Base-by-base conservation (phyloP, 148 eudicot species). In the Persicaria tinctoria region DNA sequence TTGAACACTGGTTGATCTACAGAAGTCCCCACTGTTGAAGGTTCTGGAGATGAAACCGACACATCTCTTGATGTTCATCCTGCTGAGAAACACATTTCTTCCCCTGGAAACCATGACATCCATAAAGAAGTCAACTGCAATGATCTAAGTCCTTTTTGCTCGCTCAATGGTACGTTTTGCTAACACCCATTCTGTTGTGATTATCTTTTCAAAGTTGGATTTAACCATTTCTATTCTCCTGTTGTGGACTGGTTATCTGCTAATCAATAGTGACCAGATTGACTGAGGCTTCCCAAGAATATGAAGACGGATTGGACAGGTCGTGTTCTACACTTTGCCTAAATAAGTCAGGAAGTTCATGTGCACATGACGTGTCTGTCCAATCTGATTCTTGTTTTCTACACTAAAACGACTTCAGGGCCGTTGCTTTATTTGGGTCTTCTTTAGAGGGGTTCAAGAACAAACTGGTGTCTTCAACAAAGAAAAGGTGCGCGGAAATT, bases 401-500 rank as follows among this genome's bases (percentile, higher is more conserved):
- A 55, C 50, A 71, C 48, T 74, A 68, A 51, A 76, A 59, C 68
- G 74, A 47, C 75, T 82, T 73, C 92, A 95, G 96, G 72, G 93
- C 85, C 72, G 84, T 90, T 74, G 73, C 86, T 62, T 78, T 89
- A 20, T 76, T 95, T 77, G 85, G 84, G 47, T 50, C 84, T 87
- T 89, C 96, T 79, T 83, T 92, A 78, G 80, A 84, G 77, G 84
- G 83, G 82, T 83, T 95, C 76, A 85, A 84, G 77, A 79, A 83
- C 83, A 92, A 92, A 80, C 81, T 95, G 85, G 83, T 80, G 73
- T 81, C 82, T 56, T 71, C 77, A 78, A 83, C 93, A 79, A 89
- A 74, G 82, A 85, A 81, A 83, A 90, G 77, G 86, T 87, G 91
- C 84, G 85, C 93, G 47, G 92, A 85, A 74, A 86, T 92, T 75